phyloP scores from a whole-genome alignment of 2,329 filamentous ascomycete genomes.

The Pseudogymnoascus sp. region DNA sequence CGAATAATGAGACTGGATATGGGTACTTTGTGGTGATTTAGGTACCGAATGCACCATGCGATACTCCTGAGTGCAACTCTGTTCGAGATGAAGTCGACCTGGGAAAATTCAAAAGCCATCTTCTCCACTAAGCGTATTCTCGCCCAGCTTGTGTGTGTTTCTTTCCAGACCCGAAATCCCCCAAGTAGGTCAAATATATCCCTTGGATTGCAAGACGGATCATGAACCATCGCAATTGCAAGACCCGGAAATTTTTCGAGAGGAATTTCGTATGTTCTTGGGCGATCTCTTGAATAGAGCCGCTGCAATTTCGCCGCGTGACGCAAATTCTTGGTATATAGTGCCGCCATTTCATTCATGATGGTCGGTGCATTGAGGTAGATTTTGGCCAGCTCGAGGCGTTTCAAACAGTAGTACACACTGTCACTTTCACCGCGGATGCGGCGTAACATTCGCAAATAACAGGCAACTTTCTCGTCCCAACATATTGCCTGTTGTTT shows the following conservation, averaged over 20 bases:
- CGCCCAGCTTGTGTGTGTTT: conserved; percentile 16
- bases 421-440: background rate
- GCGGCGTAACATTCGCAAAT: conserved; percentile 6
- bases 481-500: conserved; percentile 16
- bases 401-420: background rate
- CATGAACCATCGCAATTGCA: conserved; percentile 11
- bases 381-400: background rate
- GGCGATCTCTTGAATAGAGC: conserved; percentile 8
- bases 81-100: conserved; percentile 13
- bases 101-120: conserved; percentile 27
- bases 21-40: conserved; percentile 21
- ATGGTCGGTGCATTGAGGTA: conserved; percentile 7
- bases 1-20: conserved; percentile 21
- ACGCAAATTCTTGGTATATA: background rate
- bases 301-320: conserved; percentile 1
- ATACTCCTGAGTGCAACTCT: conserved; percentile 26
- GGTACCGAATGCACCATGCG: conserved; percentile 23
- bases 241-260: conserved; percentile 12
- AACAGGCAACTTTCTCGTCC: background rate
- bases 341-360: conserved; percentile 4
- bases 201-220: background rate
- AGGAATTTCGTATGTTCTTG: background rate
- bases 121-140: conserved; percentile 21
- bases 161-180: conserved; percentile 6
- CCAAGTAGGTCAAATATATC: conserved; percentile 6